Conservation (phyloP, 371 early-diverging fungal species). For the Mortierella sp. region DNA sequence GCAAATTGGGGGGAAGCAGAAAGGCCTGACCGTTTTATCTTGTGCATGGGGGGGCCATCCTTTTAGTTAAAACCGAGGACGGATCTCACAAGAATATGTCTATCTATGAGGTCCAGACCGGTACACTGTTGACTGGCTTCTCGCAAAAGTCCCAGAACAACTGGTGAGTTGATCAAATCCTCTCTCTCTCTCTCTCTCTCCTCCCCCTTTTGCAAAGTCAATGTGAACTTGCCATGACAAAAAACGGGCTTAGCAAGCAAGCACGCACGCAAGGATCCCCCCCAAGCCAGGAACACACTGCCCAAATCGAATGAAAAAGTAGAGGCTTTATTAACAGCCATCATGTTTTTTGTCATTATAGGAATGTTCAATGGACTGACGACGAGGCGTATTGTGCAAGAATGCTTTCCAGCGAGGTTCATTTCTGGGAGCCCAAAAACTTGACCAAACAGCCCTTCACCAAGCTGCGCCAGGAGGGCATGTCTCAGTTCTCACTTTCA, state of each 20-base stretch:
- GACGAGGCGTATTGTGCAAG: slow-evolving; percentile 90
- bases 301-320: neutral
- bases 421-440: slow-evolving; percentile 84
- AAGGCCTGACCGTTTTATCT: neutral
- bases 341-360: slow-evolving; percentile 16
- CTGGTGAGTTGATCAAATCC: slow-evolving; percentile 56
- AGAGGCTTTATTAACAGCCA: neutral
- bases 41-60: no score
- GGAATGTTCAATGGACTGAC: slow-evolving; percentile 94
- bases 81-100: slow-evolving; percentile 80
- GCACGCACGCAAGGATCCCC: no score
- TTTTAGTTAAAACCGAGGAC: slow-evolving; percentile 74
- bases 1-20: neutral
- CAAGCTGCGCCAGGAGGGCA: slow-evolving; percentile 80
- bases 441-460: slow-evolving; percentile 68
- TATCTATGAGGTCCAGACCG: slow-evolving; percentile 84
- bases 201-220: no score
- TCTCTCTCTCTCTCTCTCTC: neutral
- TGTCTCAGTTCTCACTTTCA: slow-evolving; percentile 86
- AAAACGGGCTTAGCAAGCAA: no score
- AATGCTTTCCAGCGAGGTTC: slow-evolving; percentile 88
- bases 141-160: slow-evolving; percentile 82
- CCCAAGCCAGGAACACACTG: no score
- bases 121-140: slow-evolving; percentile 76
- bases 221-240: no score